Conservation (phyloP, 768 basidiomycete genomes). For the Mycena floridula region DNA sequence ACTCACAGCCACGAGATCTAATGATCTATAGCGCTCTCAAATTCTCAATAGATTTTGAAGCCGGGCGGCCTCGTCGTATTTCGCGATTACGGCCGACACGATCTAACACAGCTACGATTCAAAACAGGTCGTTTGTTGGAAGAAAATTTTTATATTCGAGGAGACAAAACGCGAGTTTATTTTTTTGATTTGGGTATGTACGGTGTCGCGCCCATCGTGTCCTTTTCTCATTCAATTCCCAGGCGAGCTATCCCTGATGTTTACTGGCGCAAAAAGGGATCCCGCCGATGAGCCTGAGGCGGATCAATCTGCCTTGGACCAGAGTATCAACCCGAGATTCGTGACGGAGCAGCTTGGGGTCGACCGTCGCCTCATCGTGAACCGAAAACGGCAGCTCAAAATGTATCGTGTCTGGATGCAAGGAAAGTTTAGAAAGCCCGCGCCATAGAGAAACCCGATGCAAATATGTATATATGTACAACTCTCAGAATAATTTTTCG, state of each 20-base stretch:
- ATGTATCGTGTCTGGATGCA: constrained; percentile 99
- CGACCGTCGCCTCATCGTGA: constrained; percentile 86
- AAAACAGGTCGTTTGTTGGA: constrained; percentile 82
- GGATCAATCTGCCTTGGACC: constrained; percentile 21
- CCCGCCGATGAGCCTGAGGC: constrained; percentile 14
- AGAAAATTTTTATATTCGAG: constrained; percentile 93
- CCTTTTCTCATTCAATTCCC: background rate
- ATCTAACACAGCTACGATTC: constrained; percentile 92
- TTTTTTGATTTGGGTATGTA: constrained; percentile 83
- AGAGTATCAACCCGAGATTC: constrained; percentile 58
- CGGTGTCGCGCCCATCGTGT: background rate
- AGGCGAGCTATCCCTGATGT: constrained; percentile 79
- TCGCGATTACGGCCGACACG: constrained; percentile 93
- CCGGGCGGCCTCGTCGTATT: constrained; percentile 81
- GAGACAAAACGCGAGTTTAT: constrained; percentile 96
- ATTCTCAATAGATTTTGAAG: constrained; percentile 68
- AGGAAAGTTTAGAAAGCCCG: constrained; percentile 62
- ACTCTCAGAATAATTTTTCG: no score
- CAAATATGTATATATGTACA: no score
- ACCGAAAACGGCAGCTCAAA: constrained; percentile 89
- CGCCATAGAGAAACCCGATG: no score
- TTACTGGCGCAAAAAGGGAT: constrained; percentile 54
- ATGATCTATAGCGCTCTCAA: background rate
- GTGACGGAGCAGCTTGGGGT: constrained; percentile 80
- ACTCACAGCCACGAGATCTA: constrained; percentile 2